Base-by-base conservation (phyloP, 2,329 filamentous ascomycete genomes). In the Cucurbitaria berberidis region DNA sequence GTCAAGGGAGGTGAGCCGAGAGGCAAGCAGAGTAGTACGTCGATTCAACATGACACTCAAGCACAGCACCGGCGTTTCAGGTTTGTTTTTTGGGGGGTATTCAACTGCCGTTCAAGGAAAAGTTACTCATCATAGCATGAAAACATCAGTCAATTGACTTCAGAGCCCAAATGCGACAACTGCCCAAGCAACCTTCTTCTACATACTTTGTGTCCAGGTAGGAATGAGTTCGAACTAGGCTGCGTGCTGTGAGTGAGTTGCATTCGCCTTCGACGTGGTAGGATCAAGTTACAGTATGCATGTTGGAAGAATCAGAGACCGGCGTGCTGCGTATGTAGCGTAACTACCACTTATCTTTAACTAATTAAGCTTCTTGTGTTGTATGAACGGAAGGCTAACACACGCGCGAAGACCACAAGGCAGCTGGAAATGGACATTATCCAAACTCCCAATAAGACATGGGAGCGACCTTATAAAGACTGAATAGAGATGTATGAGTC, bases 161-260 rank as follows among this genome's bases (percentile, higher is more conserved):
- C 32, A 39, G 26, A 55, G 55, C 58, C 58, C 58, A 60, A n/a
- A 54, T 47, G 58, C 58, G 50, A 59, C 58, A 60, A 60, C 34
- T 51, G 41, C 58, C 58, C 45, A 35, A 53, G 52, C 55, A 41
- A 53, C 49, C 27, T 41, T 18, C 40, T 30, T 24, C 19, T 26
- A n/a, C 39, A 42, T 22, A 16, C 10, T 34, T n/a, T 8, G 30
- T 34, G 30, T 30, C 13, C 30, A 34, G 30, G 30, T 34, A 34
- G 30, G 30, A 34, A 34, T 16, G 30, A 34, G 15, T 13, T 34
- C n/a, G n/a, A 4, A 34, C 13, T 34, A 15, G 30, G 13, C 13
- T 34, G 13, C 4, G 6, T 34, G 30, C 13, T 34, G 13, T 4
- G 6, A n/a, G 30, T 4, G 30, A 34, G 13, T 5, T 34, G 15